Evolutionary conservation across 2,329 filamentous ascomycete genomes (phyloP).

Genomic region (Cryphonectria carpinicola): DNA sequence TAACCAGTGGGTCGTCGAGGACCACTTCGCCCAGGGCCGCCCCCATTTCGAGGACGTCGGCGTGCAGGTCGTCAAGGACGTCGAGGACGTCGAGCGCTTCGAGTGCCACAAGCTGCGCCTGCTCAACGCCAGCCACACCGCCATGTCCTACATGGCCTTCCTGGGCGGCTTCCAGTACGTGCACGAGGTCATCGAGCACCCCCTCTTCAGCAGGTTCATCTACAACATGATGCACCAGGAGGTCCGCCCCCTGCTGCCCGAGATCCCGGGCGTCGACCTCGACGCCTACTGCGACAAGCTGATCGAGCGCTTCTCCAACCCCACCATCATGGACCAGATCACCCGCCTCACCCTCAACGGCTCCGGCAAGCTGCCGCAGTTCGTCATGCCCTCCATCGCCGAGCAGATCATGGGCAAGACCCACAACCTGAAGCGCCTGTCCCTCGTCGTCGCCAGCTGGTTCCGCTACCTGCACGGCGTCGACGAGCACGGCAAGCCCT

Average conservation of each 20-base stretch:
- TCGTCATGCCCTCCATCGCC: constrained; percentile 53
- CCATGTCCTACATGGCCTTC: constrained; percentile 55
- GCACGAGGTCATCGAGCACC: constrained; percentile 57
- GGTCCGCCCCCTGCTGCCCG: constrained; percentile 56
- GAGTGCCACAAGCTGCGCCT: constrained; percentile 61
- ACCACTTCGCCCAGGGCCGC: constrained; percentile 55
- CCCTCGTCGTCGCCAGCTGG: constrained; percentile 53
- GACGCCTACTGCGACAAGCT: constrained; percentile 57
- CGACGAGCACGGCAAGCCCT: constrained; percentile 49
- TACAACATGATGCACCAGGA: constrained; percentile 60
- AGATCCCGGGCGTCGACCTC: constrained; percentile 54
- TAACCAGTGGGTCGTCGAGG: constrained; percentile 60
- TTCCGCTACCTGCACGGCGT: constrained; percentile 56
- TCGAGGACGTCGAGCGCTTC: constrained; percentile 57
- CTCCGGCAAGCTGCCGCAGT: constrained; percentile 58
- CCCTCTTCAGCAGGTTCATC: constrained; percentile 50
- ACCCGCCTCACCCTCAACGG: constrained; percentile 55
- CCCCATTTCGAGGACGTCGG: constrained; percentile 57
- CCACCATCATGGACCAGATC: constrained; percentile 59
- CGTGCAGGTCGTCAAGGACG: constrained; percentile 51
- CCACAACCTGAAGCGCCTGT: constrained; percentile 51
- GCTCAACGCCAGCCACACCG: constrained; percentile 57
- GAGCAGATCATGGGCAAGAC: constrained; percentile 46
- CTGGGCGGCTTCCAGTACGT: constrained; percentile 58
- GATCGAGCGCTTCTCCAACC: constrained; percentile 59